phyloP scores from a whole-genome alignment of 2,329 filamentous ascomycete species.

The Acephala macrosclerotiorum region DNA sequence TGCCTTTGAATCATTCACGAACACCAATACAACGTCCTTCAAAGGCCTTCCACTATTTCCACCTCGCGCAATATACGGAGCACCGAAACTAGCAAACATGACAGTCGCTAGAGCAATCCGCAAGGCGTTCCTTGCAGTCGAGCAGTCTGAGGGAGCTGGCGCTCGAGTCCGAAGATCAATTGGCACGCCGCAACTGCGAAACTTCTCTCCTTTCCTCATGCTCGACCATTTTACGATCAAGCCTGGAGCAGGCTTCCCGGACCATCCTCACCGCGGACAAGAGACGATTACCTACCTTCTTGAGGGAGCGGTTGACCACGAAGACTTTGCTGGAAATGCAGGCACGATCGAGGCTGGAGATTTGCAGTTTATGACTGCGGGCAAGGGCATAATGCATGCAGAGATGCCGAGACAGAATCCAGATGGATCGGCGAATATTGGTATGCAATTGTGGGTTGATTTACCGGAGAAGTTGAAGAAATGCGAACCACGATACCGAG shows the following conservation, averaged over 20 bases:
- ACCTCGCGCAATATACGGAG: conserved; percentile 30
- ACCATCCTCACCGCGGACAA: conserved; percentile 84
- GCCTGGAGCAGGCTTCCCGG: conserved; percentile 86
- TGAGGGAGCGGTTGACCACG: conserved; percentile 85
- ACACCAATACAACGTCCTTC: conserved; percentile 28
- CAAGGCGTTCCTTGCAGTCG: conserved; percentile 82
- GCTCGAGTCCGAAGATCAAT: conserved; percentile 88
- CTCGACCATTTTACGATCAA: conserved; percentile 89
- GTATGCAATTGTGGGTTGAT: conserved; percentile 96
- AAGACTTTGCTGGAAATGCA: conserved; percentile 87
- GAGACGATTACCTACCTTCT: conserved; percentile 82
- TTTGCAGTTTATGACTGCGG: conserved; percentile 97
- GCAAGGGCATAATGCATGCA: conserved; percentile 89
- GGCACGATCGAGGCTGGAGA: conserved; percentile 89
- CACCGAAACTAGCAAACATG: conserved; percentile 55
- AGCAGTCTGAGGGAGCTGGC: conserved; percentile 88
- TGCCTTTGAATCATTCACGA: conserved; percentile 29
- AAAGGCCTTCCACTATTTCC: conserved; percentile 31
- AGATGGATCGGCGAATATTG: conserved; percentile 80
- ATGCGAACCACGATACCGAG: conserved; percentile 92
- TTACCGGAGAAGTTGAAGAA: conserved; percentile 81
- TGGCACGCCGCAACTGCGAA: conserved; percentile 81
- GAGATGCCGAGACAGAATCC: conserved; percentile 88
- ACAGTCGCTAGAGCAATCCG: conserved; percentile 77
- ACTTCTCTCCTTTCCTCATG: conserved; percentile 95